Evolutionary conservation across 2,329 filamentous ascomycete species (phyloP).

Genomic region (Ophiostoma piceae): DNA sequence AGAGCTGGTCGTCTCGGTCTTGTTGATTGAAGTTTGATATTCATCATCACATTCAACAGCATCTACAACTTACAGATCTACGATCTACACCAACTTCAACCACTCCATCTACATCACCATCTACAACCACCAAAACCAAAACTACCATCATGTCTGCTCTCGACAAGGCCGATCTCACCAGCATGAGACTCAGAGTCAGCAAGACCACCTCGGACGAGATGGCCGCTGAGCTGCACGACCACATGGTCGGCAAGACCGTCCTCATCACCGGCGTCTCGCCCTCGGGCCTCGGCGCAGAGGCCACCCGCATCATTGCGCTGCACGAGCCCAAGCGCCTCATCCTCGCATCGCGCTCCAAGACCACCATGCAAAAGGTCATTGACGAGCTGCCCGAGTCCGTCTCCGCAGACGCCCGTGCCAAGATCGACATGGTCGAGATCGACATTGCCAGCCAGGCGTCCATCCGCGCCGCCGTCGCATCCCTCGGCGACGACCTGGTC

Average conservation of each 20-base stretch:
- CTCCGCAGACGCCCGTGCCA: slow-evolving; percentile 30
- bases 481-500: slow-evolving; percentile 31
- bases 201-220: slow-evolving; percentile 22
- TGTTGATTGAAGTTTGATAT: background rate
- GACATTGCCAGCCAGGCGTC: slow-evolving; percentile 37
- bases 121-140: background rate
- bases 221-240: slow-evolving; percentile 21
- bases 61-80: background rate
- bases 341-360: slow-evolving; percentile 23
- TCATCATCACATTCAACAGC: background rate
- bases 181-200: background rate
- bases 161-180: background rate
- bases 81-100: background rate
- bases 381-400: slow-evolving; percentile 17
- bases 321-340: slow-evolving; percentile 25
- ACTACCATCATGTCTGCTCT: background rate
- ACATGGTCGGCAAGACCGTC: slow-evolving; percentile 25
- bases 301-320: slow-evolving; percentile 23
- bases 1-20: background rate
- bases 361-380: slow-evolving; percentile 20
- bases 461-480: slow-evolving; percentile 36
- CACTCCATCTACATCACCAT: background rate
- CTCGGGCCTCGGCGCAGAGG: slow-evolving; percentile 24
- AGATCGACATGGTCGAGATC: slow-evolving; percentile 34
- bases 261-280: slow-evolving; percentile 27